Base-by-base conservation (phyloP, 345 rosid genomes). In the Odontarrhena argentea region DNA sequence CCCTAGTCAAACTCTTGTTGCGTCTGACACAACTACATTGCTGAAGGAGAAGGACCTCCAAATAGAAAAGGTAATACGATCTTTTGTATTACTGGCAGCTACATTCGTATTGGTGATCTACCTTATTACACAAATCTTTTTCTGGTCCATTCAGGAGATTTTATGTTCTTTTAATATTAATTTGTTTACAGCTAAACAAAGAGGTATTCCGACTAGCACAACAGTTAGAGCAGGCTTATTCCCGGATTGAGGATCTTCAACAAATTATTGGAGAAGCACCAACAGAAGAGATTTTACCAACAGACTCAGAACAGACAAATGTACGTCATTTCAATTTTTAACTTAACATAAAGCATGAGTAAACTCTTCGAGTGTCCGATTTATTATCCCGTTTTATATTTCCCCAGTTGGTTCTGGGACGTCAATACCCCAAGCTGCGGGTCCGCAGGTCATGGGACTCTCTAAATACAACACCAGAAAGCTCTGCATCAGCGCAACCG, bases 11-110 rank as follows among this genome's bases (percentile, higher is more conserved):
- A 55, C 66, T 45, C 71, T 77, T 54, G 56, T 65, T 60, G 59
- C 63, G 24, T 71, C 83, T 62, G 86, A 84, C 72, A 73, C 81
- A 69, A 78, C 74, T 41, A 74, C 65, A 4, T 57, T 82, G 28
- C 79, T 88, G 66, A 81, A 79, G 73, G 86, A 86, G 55, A 94
- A 94, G 60, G 99, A 91, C 74, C 78, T 80, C 67, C 83, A 91
- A 58, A 88, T 94, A 66, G 84, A 83, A 75, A 80, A 85, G 97
- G 97, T 93, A 67, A 76, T 60, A 51, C 5, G 3, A 45, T 50
- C 35, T 43, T 65, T 24, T 64, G 49, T 38, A 25, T 36, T 63
- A 46, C 46, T 37, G 22, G 60, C 55, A 50, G 60, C 37, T 24
- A 5, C 54, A 26, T 57, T 57, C 54, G 57, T 51, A 65, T n/a